Conservation (phyloP, 2,329 filamentous ascomycete species). For the Aspergillus terreus region DNA sequence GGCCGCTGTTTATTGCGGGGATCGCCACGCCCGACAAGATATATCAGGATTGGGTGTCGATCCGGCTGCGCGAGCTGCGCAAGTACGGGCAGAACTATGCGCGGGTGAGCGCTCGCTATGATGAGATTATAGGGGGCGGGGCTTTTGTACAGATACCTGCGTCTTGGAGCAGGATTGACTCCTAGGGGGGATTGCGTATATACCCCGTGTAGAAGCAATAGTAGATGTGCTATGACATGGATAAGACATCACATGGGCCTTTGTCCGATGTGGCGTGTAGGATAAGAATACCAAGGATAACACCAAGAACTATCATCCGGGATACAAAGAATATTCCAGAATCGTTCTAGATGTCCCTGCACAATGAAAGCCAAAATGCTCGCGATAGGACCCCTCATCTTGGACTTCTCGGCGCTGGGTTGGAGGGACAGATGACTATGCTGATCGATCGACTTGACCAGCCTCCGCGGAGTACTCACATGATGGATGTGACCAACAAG, state of each 20-base stretch:
- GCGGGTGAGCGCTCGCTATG: conserved; percentile 19
- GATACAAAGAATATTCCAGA: conserved; percentile 3
- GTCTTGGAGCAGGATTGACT: background rate
- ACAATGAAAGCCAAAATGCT: background rate
- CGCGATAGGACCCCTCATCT: background rate
- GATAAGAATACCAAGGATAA: background rate
- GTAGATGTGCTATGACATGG: too few relatives aligned
- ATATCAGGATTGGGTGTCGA: conserved; percentile 27
- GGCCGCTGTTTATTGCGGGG: conserved; percentile 24
- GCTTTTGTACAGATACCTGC: conserved; percentile 5
- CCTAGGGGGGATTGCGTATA: too few relatives aligned
- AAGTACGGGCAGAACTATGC: conserved; percentile 22
- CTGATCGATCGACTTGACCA: too few relatives aligned
- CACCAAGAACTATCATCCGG: background rate
- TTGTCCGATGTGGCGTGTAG: too few relatives aligned
- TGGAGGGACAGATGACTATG: too few relatives aligned
- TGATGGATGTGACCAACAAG: too few relatives aligned
- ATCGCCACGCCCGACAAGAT: conserved; percentile 23
- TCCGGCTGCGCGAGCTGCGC: conserved; percentile 21
- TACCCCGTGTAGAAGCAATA: background rate
- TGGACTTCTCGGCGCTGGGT: too few relatives aligned
- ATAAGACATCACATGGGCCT: background rate
- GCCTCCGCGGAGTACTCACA: too few relatives aligned
- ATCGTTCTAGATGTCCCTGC: conserved; percentile 1
- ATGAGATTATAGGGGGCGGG: conserved; percentile 19